Evolutionary conservation across 345 rosid species (phyloP), one percentile per base, ranked within the genome.

Genomic region (Mallotus nudiflorus): DNA sequence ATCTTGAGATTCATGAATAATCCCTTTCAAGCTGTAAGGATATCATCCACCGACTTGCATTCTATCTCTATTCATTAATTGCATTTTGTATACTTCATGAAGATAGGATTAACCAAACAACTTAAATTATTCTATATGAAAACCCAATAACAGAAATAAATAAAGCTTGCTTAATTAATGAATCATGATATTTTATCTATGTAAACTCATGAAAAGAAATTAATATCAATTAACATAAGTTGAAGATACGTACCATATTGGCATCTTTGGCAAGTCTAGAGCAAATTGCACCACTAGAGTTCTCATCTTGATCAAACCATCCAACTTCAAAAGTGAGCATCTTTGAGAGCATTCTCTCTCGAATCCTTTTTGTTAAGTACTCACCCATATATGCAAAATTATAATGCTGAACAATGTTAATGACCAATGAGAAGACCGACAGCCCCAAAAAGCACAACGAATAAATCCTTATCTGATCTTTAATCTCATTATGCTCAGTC

Each of bases 261-360:
- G 78, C 82, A 56, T 81, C 82, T 48, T 71, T 74, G 59, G 75
- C 76, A 28, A 81, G 69, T 40, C 84, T 74, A 9, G 84, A 57
- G 73, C 84, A 81, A 35, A 75, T 33, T 4, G 82, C 75, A 2
- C 80, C 85, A 46, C 82, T 78, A 0, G 82, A 68, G 54, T 78
- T 78, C 69, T 81, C 59, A 18, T 78, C 80, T 35, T 68, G 82
- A 59, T 81, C 85, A 12, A 78, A 81, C 85, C 85, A 81, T 2
- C 78, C 80, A 29, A 78, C 73, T 48, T 81, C 82, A n/a, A 78
- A 81, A 52, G 82, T 78, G 24, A 81, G 75, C 3, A 78, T 68
- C 74, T 81, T 81, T 0, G 69, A 64, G 18, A 81, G 55, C 85
- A 81, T 78, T 69, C 59, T 52, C 59, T 75, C 80, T 33, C 82